Evolutionary conservation across 306 rosid genomes (phyloP), one percentile per base, ranked within the genome.

Genomic region (Arachis hypogaea): DNA sequence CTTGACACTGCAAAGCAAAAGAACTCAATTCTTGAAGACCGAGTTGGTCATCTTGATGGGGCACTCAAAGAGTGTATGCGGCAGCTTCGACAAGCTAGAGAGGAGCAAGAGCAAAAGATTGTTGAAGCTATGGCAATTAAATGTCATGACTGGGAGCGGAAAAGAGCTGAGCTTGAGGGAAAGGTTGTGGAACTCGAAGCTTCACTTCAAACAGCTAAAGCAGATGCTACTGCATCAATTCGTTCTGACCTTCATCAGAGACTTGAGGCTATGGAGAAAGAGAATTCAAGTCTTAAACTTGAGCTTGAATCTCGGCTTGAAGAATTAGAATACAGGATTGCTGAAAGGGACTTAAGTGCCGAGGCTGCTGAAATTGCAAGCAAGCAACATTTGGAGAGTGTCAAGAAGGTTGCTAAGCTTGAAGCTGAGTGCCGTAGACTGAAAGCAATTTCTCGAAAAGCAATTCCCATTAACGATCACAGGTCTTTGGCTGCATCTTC

Each of bases 51-150:
- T 85, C 90, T 89, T 80, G 97, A 92, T 56, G 90, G 91, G 61
- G 97, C 93, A 72, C 86, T 92, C 77, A 92, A 84, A 81, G 97
- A 92, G 82, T 92, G 96, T 59, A 67, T 86, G 73, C 81, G 93
- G 86, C 93, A 92, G 79, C 93, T 92, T 75, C 89, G 90, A 52
- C 96, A 92, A 84, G 85, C 90, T 36, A 87, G 93, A 80, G 97
- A 89, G 76, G 90, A 80, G 59, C 89, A 87, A 67, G 91, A 89
- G 49, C 82, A 77, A 76, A 87, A 87, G 77, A 78, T 82, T 51
- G 66, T 50, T 18, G 96, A 86, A 54, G 85, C 75, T 64, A 59
- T 87, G 73, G 72, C 70, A 16, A 84, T 66, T 66, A 87, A 71
- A 75, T 87, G 77, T 51, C 72, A n/a, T 79, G 88, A 85, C 9